Base-by-base conservation (phyloP, 176 grass and related monocot species). In the Microstegium vimineum region DNA sequence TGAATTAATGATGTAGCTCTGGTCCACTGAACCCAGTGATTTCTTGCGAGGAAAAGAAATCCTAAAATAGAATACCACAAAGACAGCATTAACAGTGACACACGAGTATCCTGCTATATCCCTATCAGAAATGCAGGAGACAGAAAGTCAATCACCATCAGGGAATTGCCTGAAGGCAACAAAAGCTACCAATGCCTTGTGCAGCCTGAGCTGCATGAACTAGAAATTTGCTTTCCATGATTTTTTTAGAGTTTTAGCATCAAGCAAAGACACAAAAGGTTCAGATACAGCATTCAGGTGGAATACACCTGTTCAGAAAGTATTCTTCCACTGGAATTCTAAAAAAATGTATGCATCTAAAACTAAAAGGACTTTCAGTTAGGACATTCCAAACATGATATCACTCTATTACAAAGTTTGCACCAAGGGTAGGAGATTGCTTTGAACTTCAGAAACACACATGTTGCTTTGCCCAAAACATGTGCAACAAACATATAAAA, bases 161-260 rank as follows among this genome's bases (percentile, higher is more conserved):
- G 5, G 65, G 25, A 59, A 66, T 13, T 62, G 22, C 34, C 33
- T 86, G 45, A 67, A 56, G 16, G 37, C 54, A 76, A 85, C 43
- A 81, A 45, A 85, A 81, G 33, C 65, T 54, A 79, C 37, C 30
- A 46, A 14, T 30, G 18, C 40, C 37, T 18, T 89, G 61, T 67
- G 13, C n/a, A 69, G 51, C 9, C 25, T 40, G 6, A 49, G 23
- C n/a, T 74, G 57, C 54, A 82, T 49, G 23, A 23, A 28, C 49
- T 74, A 84, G 57, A 75, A 23, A 12, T 26, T 75, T 62, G 13
- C n/a, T 6, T 77, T 68, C 70, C 67, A 30, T 11, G 14, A 15
- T 45, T 10, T 18, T n/a, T 56, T 10, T 56, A 10, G 54, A 25
- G 54, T 59, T 59, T 11, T 59, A 59, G 54, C n/a, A 59, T 59